Evolutionary conservation across 768 basidiomycete species (phyloP), one percentile per base, ranked within the genome.

Genomic region (Asterophora parasitica): DNA sequence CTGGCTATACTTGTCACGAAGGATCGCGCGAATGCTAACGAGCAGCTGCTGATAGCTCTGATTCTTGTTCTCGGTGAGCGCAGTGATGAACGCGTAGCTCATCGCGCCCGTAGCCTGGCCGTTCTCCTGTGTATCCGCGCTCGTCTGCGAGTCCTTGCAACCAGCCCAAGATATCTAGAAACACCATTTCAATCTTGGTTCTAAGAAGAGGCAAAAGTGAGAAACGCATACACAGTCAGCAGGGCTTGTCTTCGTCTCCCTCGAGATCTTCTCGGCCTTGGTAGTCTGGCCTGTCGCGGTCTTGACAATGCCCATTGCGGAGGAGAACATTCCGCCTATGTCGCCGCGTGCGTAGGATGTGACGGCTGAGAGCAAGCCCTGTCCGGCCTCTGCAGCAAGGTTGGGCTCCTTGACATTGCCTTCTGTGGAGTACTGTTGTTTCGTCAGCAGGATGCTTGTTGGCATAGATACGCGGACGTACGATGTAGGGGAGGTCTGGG

Each of bases 401-500:
- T 96, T 94, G 28, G 94, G 92, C 62, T 96, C 92, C 65, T 97
- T 96, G 62, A 97, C 69, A 61, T 90, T 92, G 41, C 93, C 93
- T 69, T 97, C 92, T 6, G 92, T 95, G 16, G 92, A 92, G 68
- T 97, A 97, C 82, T 88, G 51, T 28, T 11, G 42, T 30, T 23
- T 23, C 23, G 23, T 23, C 23, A 23, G 23, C 23, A 27, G 27
- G 19, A 31, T 16, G 46, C 20, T 11, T 1, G 26, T 35, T 36
- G 46, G 32, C 12, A 15, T 46, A 36, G 41, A 12, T 19, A 45
- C 20, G 30, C 12, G 15, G 46, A 31, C 73, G 32, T 65, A 86
- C 83, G 32, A 79, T 73, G 64, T 84, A 88, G 2, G 82, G 83
- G 20, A 87, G 72, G 62, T 88, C 83, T 85, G 42, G n/a, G 27